phyloP scores from a whole-genome alignment of 371 early-diverging fungal species.

The Apophysomyces elegans region DNA sequence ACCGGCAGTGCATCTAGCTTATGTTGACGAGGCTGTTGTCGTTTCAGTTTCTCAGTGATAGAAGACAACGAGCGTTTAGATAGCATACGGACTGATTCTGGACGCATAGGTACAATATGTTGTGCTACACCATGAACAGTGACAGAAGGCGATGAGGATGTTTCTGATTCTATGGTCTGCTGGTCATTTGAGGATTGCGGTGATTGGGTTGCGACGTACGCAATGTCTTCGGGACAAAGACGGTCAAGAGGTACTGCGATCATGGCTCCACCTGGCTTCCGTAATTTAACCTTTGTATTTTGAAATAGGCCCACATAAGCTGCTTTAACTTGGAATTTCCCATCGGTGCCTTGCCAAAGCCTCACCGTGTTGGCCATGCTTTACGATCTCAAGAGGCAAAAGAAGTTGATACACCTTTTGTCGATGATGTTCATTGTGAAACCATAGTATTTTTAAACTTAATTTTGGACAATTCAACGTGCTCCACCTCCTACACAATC shows the following conservation, averaged over 20 bases:
- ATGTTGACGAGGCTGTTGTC: conserved; percentile 21
- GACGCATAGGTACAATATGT: conserved; percentile 21
- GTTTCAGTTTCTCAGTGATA: conserved; percentile 19
- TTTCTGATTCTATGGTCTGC: neutral
- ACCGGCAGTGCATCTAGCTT: conserved; percentile 13
- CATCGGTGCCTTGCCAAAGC: conserved; percentile 42
- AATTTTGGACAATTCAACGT: conserved; percentile 4
- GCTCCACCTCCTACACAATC: neutral
- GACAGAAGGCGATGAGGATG: neutral
- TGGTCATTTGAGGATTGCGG: conserved; percentile 1
- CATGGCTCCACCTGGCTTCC: conserved; percentile 37
- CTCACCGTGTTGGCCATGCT: conserved; percentile 12
- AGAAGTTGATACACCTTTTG: neutral
- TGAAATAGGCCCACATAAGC: conserved; percentile 40
- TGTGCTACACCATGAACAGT: conserved; percentile 19
- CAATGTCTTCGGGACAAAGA: conserved; percentile 37
- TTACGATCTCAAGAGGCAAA: neutral
- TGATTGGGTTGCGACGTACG: conserved; percentile 31
- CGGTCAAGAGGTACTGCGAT: conserved; percentile 45
- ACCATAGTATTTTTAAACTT: neutral
- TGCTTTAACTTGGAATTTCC: conserved; percentile 44
- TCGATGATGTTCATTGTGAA: neutral
- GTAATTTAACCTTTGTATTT: conserved; percentile 46
- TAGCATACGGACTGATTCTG: conserved; percentile 26
- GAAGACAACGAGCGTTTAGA: conserved; percentile 33